Evolutionary conservation across 2,329 filamentous ascomycete genomes (phyloP).

Genomic region (Penicillium frequentans): DNA sequence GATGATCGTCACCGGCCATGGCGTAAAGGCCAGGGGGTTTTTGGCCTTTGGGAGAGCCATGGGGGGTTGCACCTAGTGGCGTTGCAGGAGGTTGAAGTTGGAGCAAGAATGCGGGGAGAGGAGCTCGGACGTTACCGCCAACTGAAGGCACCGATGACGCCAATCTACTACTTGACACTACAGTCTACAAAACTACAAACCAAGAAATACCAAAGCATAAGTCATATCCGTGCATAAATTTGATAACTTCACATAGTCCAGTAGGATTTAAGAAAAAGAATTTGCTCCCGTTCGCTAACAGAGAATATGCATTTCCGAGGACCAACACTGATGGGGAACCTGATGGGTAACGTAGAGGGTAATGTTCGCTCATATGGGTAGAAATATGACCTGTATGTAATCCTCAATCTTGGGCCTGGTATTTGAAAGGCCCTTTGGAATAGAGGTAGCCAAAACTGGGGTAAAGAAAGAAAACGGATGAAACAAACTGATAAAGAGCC

Average conservation of each 20-base stretch:
- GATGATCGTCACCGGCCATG: constrained; percentile 78
- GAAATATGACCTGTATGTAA: constrained; percentile 20
- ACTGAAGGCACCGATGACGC: constrained; percentile 4
- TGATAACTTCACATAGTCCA: constrained; percentile 14
- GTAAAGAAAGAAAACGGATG: background rate
- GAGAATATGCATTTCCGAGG: constrained; percentile 31
- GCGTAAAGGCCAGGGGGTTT: constrained; percentile 69
- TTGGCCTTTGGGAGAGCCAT: constrained; percentile 39
- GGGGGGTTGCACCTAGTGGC: constrained; percentile 9
- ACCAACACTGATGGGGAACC: constrained; percentile 13
- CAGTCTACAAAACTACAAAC: background rate
- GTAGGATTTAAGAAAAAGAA: constrained; percentile 1
- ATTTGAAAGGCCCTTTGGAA: background rate
- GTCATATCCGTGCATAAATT: constrained; percentile 8
- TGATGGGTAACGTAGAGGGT: constrained; percentile 2
- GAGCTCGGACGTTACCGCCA: constrained; percentile 10
- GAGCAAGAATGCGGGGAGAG: constrained; percentile 24
- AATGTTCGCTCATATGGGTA: constrained; percentile 27
- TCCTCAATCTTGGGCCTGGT: constrained; percentile 5
- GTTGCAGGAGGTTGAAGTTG: constrained; percentile 22
- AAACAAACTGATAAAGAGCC: constrained; percentile 5
- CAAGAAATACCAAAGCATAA: background rate
- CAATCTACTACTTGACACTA: background rate
- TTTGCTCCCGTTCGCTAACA: constrained; percentile 17
- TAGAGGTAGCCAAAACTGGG: constrained; percentile 7